Evolutionary conservation across 1,284 basidiomycete species (phyloP), one percentile per base, ranked within the genome.

Genomic region (Tilletiopsis washingtonensis): DNA sequence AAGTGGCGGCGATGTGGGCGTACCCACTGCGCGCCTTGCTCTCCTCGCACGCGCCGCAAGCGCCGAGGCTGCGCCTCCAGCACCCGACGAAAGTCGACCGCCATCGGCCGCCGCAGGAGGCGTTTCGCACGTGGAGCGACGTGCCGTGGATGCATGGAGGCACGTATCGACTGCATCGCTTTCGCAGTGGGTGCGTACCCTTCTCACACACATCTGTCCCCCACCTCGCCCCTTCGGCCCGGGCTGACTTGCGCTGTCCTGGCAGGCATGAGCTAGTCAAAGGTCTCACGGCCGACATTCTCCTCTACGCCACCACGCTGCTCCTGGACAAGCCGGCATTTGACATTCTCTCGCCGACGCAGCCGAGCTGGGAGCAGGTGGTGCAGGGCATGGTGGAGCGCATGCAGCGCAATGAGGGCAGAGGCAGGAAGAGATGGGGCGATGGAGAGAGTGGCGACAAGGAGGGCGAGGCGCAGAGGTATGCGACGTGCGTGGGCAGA

Each of bases 361-460:
- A 49, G 40, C 11, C 27, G 15, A 44, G 40, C 29, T 49, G 40
- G 40, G 47, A 49, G 29, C 23, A 43, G 9, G 20, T 40, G 20
- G 40, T 43, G 3, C 4, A 20, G 4, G 36, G 36, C 15, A 24
- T 49, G 3, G 47, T 49, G 1, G 26, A 47, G 21, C 25, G 32
- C 39, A 14, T 21, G 11, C 6, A 25, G 7, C 37, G 24, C 12
- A 3, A 11, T 5, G 7, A 26, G 15, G 27, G 12, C 43, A 3
- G 46, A 39, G 32, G 15, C 11, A 23, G 15, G 21, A 15, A 24
- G 17, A 17, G 46, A 12, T 47, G 46, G 46, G 46, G 46, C 15
- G 46, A 47, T 43, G 46, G 46, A 12, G 46, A 47, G 27, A 47
- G 46, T 21, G 46, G 46, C 21, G 46, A 47, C 25, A 39, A 24